Evolutionary conservation across 73 alveolate species (phyloP), one percentile per base, ranked within the genome.

Genomic region (Symbiodinium natans): DNA sequence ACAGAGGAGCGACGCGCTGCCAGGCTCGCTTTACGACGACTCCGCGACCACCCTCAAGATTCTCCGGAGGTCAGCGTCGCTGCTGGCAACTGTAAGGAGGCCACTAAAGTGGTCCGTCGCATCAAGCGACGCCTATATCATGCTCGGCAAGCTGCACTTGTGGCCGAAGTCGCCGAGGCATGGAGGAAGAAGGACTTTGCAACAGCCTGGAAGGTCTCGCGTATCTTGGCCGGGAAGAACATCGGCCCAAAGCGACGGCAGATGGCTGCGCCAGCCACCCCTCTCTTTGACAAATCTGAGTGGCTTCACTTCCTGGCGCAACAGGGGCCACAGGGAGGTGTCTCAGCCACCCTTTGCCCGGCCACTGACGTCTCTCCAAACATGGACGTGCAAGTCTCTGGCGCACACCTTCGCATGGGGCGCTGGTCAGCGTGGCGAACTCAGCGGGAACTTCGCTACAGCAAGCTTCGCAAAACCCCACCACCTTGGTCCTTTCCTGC

Each of bases 401-500:
- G 56, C 52, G 36, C 25, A 21, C 59, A 19, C 59, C 17, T 33
- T 31, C 11, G 56, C 88, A 1, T 33, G 59, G 56, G 56, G 38
- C 59, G 23, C 54, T 7, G 10, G 88, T 15, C 56, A 13, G 41
- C 88, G 41, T 21, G 36, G 31, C 25, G 82, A 13, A n/a, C 82
- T 63, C 36, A n/a, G 11, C 31, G 82, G 15, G 82, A 27, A n/a
- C 36, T 63, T 27, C 82, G 36, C 21, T 63, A 63, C 82, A 63
- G 39, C 82, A 63, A 63, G 82, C 82, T 63, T 13, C 82, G 82
- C 31, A 17, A 46, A 21, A 38, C 88, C 7, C 88, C 88, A 0
- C 63, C 88, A 21, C 88, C 88, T 3, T 80, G 88, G 88, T 80
- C 88, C 6, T 80, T 80, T 46, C 88, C 88, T 9, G 88, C 88